Evolutionary conservation across 805 yeast genomes (phyloP).

Genomic region (Saccharomycopsis malanga): DNA sequence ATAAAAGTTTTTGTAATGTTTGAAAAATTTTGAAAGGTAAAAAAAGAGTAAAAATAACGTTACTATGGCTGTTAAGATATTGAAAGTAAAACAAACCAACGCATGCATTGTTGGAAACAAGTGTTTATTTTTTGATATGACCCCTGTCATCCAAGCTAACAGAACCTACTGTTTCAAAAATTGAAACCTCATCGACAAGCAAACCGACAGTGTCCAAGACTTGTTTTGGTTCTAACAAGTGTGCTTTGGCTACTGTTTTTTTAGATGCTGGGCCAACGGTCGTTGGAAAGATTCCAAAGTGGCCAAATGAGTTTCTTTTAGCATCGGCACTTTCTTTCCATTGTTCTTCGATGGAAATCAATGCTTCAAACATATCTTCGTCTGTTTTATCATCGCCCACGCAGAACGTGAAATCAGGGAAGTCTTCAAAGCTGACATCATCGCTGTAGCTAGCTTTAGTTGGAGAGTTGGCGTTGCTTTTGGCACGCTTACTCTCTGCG

Average conservation of each 20-base stretch:
- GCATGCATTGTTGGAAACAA: too few species aligned
- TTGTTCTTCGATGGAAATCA: constrained; percentile 52
- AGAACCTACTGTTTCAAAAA: constrained; percentile 72
- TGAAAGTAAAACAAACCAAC: neutral
- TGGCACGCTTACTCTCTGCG: neutral
- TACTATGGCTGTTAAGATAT: neutral
- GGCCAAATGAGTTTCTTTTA: constrained; percentile 37
- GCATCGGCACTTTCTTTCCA: constrained; percentile 40
- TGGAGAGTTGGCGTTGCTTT: too few species aligned
- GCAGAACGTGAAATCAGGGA: constrained; percentile 83
- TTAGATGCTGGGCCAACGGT: constrained; percentile 92
- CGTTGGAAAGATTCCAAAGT: constrained; percentile 70
- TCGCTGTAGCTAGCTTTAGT: neutral
- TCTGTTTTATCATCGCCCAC: constrained; percentile 95
- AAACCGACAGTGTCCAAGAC: constrained; percentile 80
- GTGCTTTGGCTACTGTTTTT: constrained; percentile 77
- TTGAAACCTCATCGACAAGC: constrained; percentile 68
- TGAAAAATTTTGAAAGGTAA: neutral
- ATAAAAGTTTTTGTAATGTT: neutral
- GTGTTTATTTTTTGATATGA: neutral
- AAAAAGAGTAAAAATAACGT: neutral
- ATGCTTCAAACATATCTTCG: constrained; percentile 90
- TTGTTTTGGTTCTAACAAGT: constrained; percentile 74
- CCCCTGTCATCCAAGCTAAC: constrained; percentile 75
- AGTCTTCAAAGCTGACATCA: constrained; percentile 31